Evolutionary conservation across 2,329 filamentous ascomycete species (phyloP).

Genomic region (Colletotrichum liriopes): DNA sequence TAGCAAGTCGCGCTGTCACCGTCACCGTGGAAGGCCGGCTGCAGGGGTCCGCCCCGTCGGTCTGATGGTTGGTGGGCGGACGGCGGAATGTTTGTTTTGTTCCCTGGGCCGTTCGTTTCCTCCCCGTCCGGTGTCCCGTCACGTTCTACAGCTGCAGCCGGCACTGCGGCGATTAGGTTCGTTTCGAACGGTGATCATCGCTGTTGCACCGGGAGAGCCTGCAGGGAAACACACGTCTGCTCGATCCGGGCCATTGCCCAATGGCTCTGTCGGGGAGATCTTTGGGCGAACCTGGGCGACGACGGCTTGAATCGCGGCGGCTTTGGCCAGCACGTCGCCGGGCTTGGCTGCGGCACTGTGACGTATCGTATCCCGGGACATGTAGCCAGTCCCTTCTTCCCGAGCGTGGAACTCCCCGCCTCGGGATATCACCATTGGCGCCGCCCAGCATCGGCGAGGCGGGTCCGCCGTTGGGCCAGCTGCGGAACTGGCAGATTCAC

Average conservation of each 20-base stretch:
- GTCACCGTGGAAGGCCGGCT: neutral
- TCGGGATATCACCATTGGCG: constrained; percentile 12
- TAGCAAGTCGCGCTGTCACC: constrained; percentile 6
- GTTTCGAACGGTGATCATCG: constrained; percentile 4
- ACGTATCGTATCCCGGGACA: constrained; percentile 27
- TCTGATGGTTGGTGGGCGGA: constrained; percentile 15
- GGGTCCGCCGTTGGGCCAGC: constrained; percentile 27
- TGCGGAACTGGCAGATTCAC: constrained; percentile 32
- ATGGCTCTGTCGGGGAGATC: neutral
- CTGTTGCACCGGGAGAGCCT: neutral
- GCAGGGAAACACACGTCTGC: neutral
- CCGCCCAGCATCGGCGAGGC: constrained; percentile 20
- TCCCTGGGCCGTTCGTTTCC: neutral
- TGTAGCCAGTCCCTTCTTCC: constrained; percentile 9
- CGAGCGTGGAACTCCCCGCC: neutral
- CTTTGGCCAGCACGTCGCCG: constrained; percentile 17
- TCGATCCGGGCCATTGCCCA: constrained; percentile 19
- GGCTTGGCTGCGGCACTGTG: constrained; percentile 28
- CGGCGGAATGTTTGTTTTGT: constrained; percentile 29
- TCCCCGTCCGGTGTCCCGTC: constrained; percentile 1
- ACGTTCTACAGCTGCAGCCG: neutral
- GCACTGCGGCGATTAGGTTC: constrained; percentile 12
- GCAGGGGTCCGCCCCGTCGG: constrained; percentile 24
- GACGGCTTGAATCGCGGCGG: constrained; percentile 16
- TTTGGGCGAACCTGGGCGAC: constrained; percentile 1